Percentiles rank a stretch among this genome's conserved stretches.
These are phyloP conservation scores for Elaphomyces granulatus DNA, from an alignment of 495 filamentous ascomycete species.

Conservation along the genomic window DNA sequence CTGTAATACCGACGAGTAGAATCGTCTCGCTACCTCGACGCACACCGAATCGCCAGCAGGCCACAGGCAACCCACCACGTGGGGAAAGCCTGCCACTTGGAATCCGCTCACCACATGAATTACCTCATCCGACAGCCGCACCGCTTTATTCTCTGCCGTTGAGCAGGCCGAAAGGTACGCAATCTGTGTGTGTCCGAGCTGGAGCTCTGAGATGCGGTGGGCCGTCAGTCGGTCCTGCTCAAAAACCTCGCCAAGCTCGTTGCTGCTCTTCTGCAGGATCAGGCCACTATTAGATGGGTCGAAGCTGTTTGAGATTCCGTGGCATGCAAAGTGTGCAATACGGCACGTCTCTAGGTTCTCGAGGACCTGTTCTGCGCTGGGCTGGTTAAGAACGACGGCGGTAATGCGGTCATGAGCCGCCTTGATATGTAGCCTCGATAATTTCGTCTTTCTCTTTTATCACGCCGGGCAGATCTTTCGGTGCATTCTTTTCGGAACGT, in stretches of 20 bases:
- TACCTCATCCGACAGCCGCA: slow-evolving; percentile 5
- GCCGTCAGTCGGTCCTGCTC: not conserved
- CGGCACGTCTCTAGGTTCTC: not conserved
- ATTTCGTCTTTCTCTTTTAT: too few relatives aligned
- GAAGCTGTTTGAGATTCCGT: slow-evolving; percentile 3
- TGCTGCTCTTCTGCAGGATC: slow-evolving; percentile 1
- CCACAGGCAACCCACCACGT: slow-evolving; percentile 7
- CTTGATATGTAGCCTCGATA: too few relatives aligned
- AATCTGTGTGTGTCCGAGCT: too few relatives aligned
- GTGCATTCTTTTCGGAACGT: too few relatives aligned
- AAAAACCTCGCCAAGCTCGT: slow-evolving; percentile 1
- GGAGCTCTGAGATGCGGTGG: too few relatives aligned
- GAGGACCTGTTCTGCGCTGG: not conserved
- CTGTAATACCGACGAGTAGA: too few relatives aligned
- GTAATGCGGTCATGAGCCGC: too few relatives aligned
- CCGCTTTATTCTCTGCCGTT: slow-evolving; percentile 4
- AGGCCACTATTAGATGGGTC: slow-evolving; percentile 3
- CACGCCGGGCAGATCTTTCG: too few relatives aligned
- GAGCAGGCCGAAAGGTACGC: slow-evolving; percentile 10
- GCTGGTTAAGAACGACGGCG: not conserved
- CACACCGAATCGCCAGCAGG: slow-evolving; percentile 5
- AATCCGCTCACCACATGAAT: slow-evolving; percentile 7
- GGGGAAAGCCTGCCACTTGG: slow-evolving; percentile 9
- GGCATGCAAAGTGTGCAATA: slow-evolving; percentile 9
- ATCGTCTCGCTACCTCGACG: slow-evolving; percentile 2